Base-by-base conservation (phyloP, 2,329 filamentous ascomycete genomes). In the Scedosporium minutisporum region DNA sequence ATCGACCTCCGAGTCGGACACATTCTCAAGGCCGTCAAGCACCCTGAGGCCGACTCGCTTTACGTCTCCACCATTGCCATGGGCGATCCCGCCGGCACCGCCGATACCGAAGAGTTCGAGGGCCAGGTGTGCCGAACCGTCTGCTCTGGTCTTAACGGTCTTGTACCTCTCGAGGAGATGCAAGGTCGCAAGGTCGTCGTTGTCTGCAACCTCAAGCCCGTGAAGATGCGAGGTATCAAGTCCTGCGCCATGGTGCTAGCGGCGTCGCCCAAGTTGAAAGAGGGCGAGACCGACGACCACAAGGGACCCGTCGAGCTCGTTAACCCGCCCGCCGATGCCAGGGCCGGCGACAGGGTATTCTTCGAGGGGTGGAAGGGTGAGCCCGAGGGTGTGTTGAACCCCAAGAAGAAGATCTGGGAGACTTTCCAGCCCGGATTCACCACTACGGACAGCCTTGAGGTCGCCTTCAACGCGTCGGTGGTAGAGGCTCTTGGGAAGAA, bases 391-490 rank as follows among this genome's bases (percentile, higher is more conserved):
- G 86, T 93, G 60, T 83, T 99, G 63, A 99, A 97, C 82, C 95
- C 95, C 64, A 99, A 99, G 88, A 99, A 97, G 87, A 97, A 97
- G 87, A 81, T 97, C 65, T 97, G 93, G 93, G 95, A 99, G 82
- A 91, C 84, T 9, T 91, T 96, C 77, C 93, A 97, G 82, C 92
- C 93, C 1, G 95, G 93, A 0, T 97, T 97, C 78, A 96, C 90
- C 33, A 99, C 93, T 6, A 96, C 89, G 1, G 88, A 88, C 6
- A 77, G 75, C 57, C 80, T 93, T 60, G 89, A 93, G 76, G 93
- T 96, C 42, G 92, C 83, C 0, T 99, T 97, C 72, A 90, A 97
- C 70, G 90, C 89, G 3, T 82, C 77, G 55, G 86, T 80, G 57
- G 90, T 96, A 42, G 88, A 90, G 76, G 86, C 88, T 75, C 79